Conservation (phyloP, 2,329 filamentous ascomycete genomes). For the Colletotrichum somersetense region DNA sequence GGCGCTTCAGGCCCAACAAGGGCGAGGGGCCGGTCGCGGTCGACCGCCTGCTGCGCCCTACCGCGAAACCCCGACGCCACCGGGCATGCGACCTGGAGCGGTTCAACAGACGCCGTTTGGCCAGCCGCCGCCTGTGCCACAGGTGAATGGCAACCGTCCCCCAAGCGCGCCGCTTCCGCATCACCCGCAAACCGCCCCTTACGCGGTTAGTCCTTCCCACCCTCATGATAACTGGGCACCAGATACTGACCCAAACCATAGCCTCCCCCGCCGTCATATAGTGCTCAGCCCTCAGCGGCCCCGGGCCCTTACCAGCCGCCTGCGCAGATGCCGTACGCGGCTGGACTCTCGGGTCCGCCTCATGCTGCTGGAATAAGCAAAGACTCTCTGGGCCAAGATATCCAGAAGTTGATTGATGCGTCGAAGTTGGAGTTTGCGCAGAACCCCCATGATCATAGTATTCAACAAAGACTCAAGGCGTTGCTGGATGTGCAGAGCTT, state of each 20-base stretch:
- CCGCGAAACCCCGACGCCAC: slow-evolving; percentile 81
- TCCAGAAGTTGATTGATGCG: slow-evolving; percentile 80
- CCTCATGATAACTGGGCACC: not conserved
- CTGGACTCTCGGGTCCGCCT: slow-evolving; percentile 47
- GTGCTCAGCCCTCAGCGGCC: slow-evolving; percentile 54
- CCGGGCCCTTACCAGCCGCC: slow-evolving; percentile 58
- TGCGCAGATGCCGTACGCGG: slow-evolving; percentile 55
- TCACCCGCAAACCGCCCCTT: slow-evolving; percentile 34
- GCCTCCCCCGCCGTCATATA: slow-evolving; percentile 52
- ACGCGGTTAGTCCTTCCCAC: slow-evolving; percentile 26
- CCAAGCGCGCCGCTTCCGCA: slow-evolving; percentile 40
- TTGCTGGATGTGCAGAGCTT: slow-evolving; percentile 87
- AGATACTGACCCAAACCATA: slow-evolving; percentile 44
- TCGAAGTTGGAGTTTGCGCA: slow-evolving; percentile 81
- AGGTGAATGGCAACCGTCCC: slow-evolving; percentile 48
- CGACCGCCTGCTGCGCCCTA: slow-evolving; percentile 63
- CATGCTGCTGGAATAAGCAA: slow-evolving; percentile 66
- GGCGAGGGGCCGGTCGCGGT: slow-evolving; percentile 43
- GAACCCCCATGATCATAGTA: slow-evolving; percentile 80
- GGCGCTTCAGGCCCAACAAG: slow-evolving; percentile 65
- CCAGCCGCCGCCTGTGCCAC: slow-evolving; percentile 54
- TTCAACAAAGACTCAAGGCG: slow-evolving; percentile 85
- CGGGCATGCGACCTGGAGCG: slow-evolving; percentile 58
- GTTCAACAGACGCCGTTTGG: slow-evolving; percentile 50
- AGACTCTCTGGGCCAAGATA: slow-evolving; percentile 84